Evolutionary conservation across 331 rosid genomes (phyloP).

Genomic region (Arachis monticola): DNA sequence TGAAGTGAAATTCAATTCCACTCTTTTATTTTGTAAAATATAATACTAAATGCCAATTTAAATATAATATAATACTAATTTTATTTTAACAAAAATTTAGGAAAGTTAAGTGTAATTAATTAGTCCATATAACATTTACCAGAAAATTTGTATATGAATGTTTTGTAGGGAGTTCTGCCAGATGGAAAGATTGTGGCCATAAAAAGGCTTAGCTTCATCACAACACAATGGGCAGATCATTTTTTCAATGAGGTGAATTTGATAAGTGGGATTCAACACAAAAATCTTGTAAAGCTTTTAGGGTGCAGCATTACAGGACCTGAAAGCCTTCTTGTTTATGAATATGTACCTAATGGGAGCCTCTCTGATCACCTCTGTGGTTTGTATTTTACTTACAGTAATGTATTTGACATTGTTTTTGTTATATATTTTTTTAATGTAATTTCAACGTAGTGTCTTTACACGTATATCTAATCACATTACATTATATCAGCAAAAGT

Average conservation of each 20-base stretch:
- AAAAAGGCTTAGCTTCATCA: slow-evolving; percentile 42
- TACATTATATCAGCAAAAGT: too few relatives aligned
- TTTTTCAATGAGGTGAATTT: slow-evolving; percentile 44
- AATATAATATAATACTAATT: too few relatives aligned
- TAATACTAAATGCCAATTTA: too few relatives aligned
- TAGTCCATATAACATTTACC: background rate
- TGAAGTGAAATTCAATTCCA: background rate
- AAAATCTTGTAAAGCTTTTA: slow-evolving; percentile 42
- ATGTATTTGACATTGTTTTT: too few relatives aligned
- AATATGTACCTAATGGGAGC: slow-evolving; percentile 41
- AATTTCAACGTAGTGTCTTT: too few relatives aligned
- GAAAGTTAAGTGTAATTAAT: too few relatives aligned
- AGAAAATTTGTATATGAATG: background rate
- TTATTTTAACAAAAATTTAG: too few relatives aligned
- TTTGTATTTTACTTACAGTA: background rate
- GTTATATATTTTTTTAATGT: too few relatives aligned
- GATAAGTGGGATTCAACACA: slow-evolving; percentile 41
- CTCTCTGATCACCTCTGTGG: slow-evolving; percentile 39
- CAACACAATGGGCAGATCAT: slow-evolving; percentile 45
- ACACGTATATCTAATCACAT: too few relatives aligned
- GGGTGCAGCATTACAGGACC: slow-evolving; percentile 50
- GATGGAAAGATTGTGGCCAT: slow-evolving; percentile 35
- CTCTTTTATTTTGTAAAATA: too few relatives aligned
- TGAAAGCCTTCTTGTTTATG: slow-evolving; percentile 46
- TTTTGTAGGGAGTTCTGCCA: slow-evolving; percentile 37